Conservation (phyloP, 2,329 filamentous ascomycete species). For the Colletotrichum ledebouriae region DNA sequence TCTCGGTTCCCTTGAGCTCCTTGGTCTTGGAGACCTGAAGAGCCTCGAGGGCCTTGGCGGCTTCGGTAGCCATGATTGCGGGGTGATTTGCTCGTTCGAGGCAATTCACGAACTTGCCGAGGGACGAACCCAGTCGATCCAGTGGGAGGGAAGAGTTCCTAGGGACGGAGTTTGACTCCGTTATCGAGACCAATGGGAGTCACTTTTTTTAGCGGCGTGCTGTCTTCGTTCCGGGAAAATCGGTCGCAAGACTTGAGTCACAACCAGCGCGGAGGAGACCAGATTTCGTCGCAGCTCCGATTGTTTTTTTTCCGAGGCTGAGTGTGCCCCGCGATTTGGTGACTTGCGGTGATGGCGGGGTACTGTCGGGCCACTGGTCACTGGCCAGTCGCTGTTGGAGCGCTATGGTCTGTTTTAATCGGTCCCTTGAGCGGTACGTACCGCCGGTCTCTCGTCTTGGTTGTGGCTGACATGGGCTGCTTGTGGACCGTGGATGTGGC, state of each 20-base stretch:
- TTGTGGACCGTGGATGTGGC: slow-evolving; percentile 3
- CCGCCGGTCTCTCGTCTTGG: not conserved
- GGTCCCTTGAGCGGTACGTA: slow-evolving; percentile 23
- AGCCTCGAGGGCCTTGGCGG: slow-evolving; percentile 64
- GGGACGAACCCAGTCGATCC: slow-evolving; percentile 28
- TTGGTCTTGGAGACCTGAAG: slow-evolving; percentile 70
- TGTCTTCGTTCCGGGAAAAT: slow-evolving; percentile 23
- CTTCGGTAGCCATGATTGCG: slow-evolving; percentile 60
- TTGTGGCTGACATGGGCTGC: not conserved
- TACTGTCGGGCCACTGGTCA: slow-evolving; percentile 37
- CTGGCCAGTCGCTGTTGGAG: slow-evolving; percentile 24
- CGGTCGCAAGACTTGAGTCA: slow-evolving; percentile 38
- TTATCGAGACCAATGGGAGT: not conserved
- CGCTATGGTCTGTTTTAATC: slow-evolving; percentile 6
- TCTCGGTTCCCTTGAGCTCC: slow-evolving; percentile 80
- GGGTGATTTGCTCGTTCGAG: slow-evolving; percentile 13
- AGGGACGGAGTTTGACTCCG: slow-evolving; percentile 18
- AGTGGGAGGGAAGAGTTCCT: slow-evolving; percentile 11
- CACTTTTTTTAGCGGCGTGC: slow-evolving; percentile 18
- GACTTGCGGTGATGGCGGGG: slow-evolving; percentile 40
- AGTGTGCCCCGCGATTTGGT: slow-evolving; percentile 42
- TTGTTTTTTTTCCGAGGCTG: slow-evolving; percentile 42
- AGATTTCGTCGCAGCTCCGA: slow-evolving; percentile 40
- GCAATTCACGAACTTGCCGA: slow-evolving; percentile 17
- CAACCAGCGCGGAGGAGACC: slow-evolving; percentile 27